These are phyloP conservation scores for Cercophora newfieldiana DNA, from an alignment of 495 filamentous ascomycete species.

Conservation along the genomic window DNA sequence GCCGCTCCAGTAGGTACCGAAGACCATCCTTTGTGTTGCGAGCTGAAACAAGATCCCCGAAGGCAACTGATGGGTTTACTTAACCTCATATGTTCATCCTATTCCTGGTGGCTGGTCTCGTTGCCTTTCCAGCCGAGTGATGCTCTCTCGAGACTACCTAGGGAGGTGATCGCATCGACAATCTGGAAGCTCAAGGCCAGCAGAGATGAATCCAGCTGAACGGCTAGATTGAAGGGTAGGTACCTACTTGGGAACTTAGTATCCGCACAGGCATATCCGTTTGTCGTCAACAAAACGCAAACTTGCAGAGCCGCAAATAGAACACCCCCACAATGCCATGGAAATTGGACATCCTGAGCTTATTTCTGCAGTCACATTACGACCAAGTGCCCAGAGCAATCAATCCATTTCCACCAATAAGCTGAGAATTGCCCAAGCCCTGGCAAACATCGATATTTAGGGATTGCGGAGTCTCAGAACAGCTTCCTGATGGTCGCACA, in stretches of 20 bases:
- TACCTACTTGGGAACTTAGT: no score
- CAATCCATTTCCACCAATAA: neutral
- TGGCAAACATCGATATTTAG: neutral
- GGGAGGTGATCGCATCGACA: no score
- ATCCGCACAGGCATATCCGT: no score
- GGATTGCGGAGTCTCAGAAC: neutral
- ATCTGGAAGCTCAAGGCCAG: neutral
- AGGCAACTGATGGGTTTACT: neutral
- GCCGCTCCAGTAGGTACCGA: neutral
- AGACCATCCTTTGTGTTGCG: neutral
- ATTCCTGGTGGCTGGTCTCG: neutral
- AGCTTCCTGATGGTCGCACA: neutral
- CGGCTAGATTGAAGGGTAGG: no score
- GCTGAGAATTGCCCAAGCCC: neutral
- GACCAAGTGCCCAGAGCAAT: neutral
- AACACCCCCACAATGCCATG: neutral
- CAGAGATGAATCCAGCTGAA: neutral
- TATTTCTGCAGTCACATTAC: neutral
- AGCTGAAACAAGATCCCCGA: neutral
- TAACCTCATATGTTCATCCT: neutral
- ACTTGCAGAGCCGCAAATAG: conserved; percentile 3
- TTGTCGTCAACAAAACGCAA: no score
- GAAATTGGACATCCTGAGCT: neutral
- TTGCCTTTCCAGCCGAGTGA: neutral
- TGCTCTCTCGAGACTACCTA: no score